A percentile compares a stretch with the other conserved stretches of the same genome.
Conservation (phyloP, 495 filamentous ascomycete genomes). For the Emericellopsis terricola region DNA sequence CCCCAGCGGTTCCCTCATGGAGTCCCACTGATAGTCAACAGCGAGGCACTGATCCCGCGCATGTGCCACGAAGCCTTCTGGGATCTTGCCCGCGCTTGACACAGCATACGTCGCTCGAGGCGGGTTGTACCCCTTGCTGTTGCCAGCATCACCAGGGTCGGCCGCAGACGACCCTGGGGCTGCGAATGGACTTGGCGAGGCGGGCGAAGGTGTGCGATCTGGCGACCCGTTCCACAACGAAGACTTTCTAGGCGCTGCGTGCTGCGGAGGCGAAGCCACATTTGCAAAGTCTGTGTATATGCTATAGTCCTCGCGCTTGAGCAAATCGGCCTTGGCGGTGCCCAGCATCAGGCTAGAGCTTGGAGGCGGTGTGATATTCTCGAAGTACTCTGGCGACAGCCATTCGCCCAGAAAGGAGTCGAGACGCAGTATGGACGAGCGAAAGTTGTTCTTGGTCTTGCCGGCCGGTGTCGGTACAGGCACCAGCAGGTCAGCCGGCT, state of each 20-base stretch:
- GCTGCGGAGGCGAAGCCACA: not conserved
- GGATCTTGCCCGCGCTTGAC: slow-evolving; percentile 62
- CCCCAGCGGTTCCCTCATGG: slow-evolving; percentile 50
- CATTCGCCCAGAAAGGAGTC: slow-evolving; percentile 94
- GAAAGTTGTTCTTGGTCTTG: slow-evolving; percentile 2
- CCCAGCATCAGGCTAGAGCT: slow-evolving; percentile 71
- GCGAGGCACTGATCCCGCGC: slow-evolving; percentile 77
- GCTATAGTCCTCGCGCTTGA: slow-evolving; percentile 46
- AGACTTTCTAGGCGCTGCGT: not conserved
- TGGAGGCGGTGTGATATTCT: slow-evolving; percentile 78
- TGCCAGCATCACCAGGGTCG: not conserved
- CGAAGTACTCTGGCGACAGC: slow-evolving; percentile 84
- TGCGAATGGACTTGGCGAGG: not conserved
- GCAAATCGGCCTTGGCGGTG: slow-evolving; percentile 66
- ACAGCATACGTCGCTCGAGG: slow-evolving; percentile 74
- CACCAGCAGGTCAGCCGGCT: slow-evolving; percentile 4
- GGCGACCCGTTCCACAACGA: slow-evolving; percentile 21
- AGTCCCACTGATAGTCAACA: slow-evolving; percentile 91
- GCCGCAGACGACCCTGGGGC: not conserved
- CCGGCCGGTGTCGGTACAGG: slow-evolving; percentile 1
- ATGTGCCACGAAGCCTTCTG: slow-evolving; percentile 73
- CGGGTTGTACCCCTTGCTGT: slow-evolving; percentile 37
- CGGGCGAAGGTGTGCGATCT: slow-evolving; percentile 2
- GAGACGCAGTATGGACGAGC: slow-evolving; percentile 40
- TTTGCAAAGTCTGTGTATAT: slow-evolving; percentile 5